These are phyloP conservation scores for Euphorbia lathyris DNA, from an alignment of 345 rosid species.

Conservation along the genomic window DNA sequence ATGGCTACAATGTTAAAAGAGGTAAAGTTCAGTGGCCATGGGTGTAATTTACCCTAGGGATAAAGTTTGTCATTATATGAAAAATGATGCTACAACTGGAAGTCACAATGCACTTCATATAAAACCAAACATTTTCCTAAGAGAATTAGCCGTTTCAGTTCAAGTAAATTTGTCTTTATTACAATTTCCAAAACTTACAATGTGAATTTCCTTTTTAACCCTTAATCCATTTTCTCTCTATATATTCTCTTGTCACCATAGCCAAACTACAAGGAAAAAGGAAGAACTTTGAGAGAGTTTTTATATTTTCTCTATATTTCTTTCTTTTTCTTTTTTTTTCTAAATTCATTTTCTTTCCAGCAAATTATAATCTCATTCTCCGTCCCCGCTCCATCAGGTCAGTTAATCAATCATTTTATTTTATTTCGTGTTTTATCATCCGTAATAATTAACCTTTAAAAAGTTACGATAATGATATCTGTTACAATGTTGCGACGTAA, in stretches of 20 bases:
- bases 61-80: no score
- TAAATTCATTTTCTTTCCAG: background rate
- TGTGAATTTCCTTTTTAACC: background rate
- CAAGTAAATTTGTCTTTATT: background rate
- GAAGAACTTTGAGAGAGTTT: background rate
- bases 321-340: background rate
- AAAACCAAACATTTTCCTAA: conserved; percentile 3
- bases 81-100: conserved; percentile 2
- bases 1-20: no score
- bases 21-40: no score
- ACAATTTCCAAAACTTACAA: background rate
- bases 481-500: no score
- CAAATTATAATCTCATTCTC: background rate
- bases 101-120: background rate
- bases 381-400: no score
- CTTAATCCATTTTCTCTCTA: background rate
- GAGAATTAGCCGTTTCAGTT: conserved; percentile 14
- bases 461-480: no score
- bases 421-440: no score
- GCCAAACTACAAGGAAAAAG: no score
- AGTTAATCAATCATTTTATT: no score
- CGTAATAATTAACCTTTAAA: no score
- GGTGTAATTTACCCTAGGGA: no score
- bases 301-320: background rate
- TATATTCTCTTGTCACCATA: background rate